Evolutionary conservation across 148 eudicot genomes (phyloP).

Genomic region (Pouteria glomerata): DNA sequence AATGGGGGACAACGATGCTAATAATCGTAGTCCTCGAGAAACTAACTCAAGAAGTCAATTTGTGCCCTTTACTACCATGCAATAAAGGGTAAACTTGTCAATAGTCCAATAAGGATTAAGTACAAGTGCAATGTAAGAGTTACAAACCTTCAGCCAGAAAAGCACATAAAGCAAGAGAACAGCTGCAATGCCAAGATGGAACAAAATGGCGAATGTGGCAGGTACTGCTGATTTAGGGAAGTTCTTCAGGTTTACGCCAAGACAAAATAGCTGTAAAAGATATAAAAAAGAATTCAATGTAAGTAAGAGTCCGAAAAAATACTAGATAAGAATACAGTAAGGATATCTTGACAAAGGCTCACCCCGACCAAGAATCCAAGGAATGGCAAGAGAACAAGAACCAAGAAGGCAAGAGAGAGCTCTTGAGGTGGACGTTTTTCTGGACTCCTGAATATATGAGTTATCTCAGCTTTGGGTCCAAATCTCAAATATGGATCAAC

Average conservation of each 20-base stretch:
- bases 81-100: neutral
- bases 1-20: neutral
- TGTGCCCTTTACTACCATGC: neutral
- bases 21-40: neutral
- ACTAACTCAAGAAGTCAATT: no score
- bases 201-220: constrained; percentile 61
- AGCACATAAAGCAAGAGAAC: constrained; percentile 66
- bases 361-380: constrained; percentile 89
- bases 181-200: constrained; percentile 82
- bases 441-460: constrained; percentile 77
- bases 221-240: constrained; percentile 76
- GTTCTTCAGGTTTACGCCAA: constrained; percentile 79
- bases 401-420: constrained; percentile 72
- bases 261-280: constrained; percentile 49
- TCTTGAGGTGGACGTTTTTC: constrained; percentile 80
- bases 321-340: neutral
- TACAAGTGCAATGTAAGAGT: neutral
- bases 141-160: constrained; percentile 91
- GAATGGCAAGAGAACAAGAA: constrained; percentile 68
- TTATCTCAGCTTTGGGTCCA: constrained; percentile 88
- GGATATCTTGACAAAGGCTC: constrained; percentile 19
- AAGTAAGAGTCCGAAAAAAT: neutral
- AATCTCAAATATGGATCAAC: constrained; percentile 71
- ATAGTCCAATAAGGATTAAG: neutral
- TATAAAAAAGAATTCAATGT: constrained; percentile 9